These are phyloP conservation scores for Cyclocybe aegerita DNA, from an alignment of 768 basidiomycete species.

Conservation along the genomic window DNA sequence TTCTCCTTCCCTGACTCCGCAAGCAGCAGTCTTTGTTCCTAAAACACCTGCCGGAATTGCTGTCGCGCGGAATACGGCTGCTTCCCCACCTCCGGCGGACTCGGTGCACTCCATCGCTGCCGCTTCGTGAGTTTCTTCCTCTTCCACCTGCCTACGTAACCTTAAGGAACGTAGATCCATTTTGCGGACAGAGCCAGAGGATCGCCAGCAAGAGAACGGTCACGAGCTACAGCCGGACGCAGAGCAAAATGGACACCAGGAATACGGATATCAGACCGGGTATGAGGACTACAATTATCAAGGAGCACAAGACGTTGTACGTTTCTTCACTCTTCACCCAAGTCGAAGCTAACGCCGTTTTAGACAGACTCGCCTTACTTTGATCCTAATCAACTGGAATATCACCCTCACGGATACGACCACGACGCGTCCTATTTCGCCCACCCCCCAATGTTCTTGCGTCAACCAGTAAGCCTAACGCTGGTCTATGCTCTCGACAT, in stretches of 20 bases:
- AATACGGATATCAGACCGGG: constrained; percentile 11
- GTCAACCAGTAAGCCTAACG: constrained; percentile 59
- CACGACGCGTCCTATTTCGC: constrained; percentile 39
- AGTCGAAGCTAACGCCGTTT: not conserved
- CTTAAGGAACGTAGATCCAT: too few relatives aligned
- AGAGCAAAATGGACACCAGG: constrained; percentile 7
- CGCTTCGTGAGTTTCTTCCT: constrained; percentile 2
- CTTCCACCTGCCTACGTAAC: not conserved
- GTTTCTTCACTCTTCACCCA: not conserved
- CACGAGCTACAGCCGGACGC: constrained; percentile 3
- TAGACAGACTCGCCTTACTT: constrained; percentile 22
- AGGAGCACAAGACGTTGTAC: constrained; percentile 7
- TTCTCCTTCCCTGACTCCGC: constrained; percentile 64
- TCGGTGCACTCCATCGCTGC: constrained; percentile 13
- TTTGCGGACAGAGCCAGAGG: not conserved
- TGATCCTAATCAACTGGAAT: constrained; percentile 24
- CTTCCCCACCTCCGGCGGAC: constrained; percentile 22
- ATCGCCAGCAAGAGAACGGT: not conserved
- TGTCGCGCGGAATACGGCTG: constrained; percentile 21
- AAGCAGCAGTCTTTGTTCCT: constrained; percentile 85
- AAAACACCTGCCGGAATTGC: constrained; percentile 41
- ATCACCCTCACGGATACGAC: constrained; percentile 27
- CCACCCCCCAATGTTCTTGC: constrained; percentile 46
- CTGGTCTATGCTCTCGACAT: not conserved
- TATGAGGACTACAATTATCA: constrained; percentile 25